phyloP scores from a whole-genome alignment of 805 yeast species.

The Teunomyces aglyptinius region DNA sequence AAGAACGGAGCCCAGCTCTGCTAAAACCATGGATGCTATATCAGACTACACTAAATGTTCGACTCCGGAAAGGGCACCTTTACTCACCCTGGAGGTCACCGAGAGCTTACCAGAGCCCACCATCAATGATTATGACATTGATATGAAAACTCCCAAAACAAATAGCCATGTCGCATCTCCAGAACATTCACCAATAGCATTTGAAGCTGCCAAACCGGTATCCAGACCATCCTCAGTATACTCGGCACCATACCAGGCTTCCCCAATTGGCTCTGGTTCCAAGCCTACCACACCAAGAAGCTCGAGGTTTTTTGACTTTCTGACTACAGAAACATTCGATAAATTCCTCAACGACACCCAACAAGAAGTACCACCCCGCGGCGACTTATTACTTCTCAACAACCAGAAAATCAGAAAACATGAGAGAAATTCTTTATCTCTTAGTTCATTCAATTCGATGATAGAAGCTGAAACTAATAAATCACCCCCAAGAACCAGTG shows the following conservation, averaged over 20 bases:
- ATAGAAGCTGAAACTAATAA: neutral
- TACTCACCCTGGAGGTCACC: neutral
- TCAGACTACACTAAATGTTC: neutral
- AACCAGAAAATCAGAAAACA: conserved; percentile 15
- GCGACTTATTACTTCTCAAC: conserved; percentile 15
- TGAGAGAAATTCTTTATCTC: conserved; percentile 16
- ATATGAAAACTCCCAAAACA: neutral
- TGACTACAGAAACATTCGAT: conserved; percentile 12
- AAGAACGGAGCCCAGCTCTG: neutral
- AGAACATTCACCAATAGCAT: neutral
- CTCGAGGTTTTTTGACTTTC: conserved; percentile 6
- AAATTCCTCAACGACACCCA: conserved; percentile 19
- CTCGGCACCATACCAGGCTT: neutral
- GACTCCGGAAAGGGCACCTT: neutral
- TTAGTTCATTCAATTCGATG: conserved; percentile 18
- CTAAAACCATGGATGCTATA: neutral
- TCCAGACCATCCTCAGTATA: neutral
- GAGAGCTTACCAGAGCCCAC: conserved; percentile 13
- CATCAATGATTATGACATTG: conserved; percentile 7
- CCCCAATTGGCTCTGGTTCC: neutral
- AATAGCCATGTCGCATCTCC: neutral
- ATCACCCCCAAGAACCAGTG: neutral
- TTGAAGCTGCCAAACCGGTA: neutral
- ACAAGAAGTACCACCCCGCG: conserved; percentile 23
- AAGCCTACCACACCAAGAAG: conserved; percentile 6